Percentiles rank a stretch among this genome's conserved stretches.
Evolutionary conservation across 2,329 filamentous ascomycete genomes (phyloP).

Genomic region (Colletotrichum tofieldiae): DNA sequence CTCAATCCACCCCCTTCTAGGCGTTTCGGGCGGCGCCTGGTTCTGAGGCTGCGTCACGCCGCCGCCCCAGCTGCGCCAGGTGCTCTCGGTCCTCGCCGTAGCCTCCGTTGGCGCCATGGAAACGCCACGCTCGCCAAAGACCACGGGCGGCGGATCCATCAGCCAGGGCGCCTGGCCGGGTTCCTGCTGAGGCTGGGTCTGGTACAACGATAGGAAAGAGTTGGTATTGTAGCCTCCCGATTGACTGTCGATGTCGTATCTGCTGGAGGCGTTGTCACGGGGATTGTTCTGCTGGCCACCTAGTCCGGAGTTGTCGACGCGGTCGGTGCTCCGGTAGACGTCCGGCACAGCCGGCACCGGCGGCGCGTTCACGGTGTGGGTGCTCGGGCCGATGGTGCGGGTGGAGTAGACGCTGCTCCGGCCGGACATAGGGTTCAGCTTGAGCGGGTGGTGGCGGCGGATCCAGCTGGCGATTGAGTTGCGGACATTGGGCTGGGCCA

Average conservation of each 20-base stretch:
- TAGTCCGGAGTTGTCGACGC: slow-evolving; percentile 5
- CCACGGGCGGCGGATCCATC: slow-evolving; percentile 9
- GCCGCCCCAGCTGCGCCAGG: slow-evolving; percentile 43
- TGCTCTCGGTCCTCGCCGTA: slow-evolving; percentile 37
- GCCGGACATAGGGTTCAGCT: slow-evolving; percentile 44
- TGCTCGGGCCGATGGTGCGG: slow-evolving; percentile 10
- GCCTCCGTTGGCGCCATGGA: slow-evolving; percentile 41
- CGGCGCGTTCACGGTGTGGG: slow-evolving; percentile 8
- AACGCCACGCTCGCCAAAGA: slow-evolving; percentile 32
- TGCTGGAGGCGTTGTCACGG: slow-evolving; percentile 25
- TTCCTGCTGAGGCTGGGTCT: slow-evolving; percentile 15
- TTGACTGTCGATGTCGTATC: slow-evolving; percentile 16
- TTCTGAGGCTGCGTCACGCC: slow-evolving; percentile 28
- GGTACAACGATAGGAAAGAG: slow-evolving; percentile 37
- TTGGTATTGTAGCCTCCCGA: slow-evolving; percentile 10
- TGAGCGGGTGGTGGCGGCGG: slow-evolving; percentile 47
- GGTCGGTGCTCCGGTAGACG: slow-evolving; percentile 28
- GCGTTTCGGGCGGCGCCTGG: slow-evolving; percentile 18
- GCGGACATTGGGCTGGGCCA: slow-evolving; percentile 43
- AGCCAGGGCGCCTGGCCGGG: slow-evolving; percentile 16
- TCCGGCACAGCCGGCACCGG: slow-evolving; percentile 33
- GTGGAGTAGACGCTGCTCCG: slow-evolving; percentile 40
- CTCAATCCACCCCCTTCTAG: slow-evolving; percentile 38
- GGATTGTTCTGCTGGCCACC: neutral
- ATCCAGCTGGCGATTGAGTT: slow-evolving; percentile 48